phyloP scores from a whole-genome alignment of 441 rosid genomes.

The Biscutella auriculata region DNA sequence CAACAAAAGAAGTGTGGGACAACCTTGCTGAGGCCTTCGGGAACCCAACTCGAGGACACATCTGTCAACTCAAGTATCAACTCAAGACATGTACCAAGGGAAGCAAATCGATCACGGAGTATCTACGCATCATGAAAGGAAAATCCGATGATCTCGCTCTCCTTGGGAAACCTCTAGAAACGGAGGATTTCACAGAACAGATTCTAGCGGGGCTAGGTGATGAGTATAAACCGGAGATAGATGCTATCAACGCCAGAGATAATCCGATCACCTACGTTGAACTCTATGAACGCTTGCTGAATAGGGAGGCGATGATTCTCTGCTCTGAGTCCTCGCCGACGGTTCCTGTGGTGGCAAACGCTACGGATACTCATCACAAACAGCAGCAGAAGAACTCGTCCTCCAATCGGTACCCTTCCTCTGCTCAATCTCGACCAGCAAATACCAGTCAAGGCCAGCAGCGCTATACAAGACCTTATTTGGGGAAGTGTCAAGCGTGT shows the following conservation, averaged over 20 bases:
- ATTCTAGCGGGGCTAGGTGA: neutral
- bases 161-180: neutral
- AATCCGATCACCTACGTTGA: neutral
- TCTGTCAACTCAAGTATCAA: neutral
- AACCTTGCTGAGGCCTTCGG: neutral
- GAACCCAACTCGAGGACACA: neutral
- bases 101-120: neutral
- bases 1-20: too few relatives aligned
- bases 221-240: neutral
- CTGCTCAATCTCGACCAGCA: too few relatives aligned
- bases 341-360: too few relatives aligned
- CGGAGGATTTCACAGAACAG: neutral
- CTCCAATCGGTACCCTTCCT: too few relatives aligned
- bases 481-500: too few relatives aligned
- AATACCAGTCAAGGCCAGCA: too few relatives aligned
- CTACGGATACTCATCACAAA: too few relatives aligned
- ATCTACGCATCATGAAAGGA: neutral
- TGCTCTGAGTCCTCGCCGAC: too few relatives aligned
- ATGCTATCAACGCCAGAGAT: neutral
- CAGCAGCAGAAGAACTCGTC: too few relatives aligned
- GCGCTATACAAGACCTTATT: too few relatives aligned
- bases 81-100: neutral
- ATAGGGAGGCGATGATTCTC: neutral
- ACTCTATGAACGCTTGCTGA: neutral
- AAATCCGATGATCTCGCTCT: neutral